Evolutionary conservation across 1,284 basidiomycete species (phyloP).

Genomic region (Boletus sp.): DNA sequence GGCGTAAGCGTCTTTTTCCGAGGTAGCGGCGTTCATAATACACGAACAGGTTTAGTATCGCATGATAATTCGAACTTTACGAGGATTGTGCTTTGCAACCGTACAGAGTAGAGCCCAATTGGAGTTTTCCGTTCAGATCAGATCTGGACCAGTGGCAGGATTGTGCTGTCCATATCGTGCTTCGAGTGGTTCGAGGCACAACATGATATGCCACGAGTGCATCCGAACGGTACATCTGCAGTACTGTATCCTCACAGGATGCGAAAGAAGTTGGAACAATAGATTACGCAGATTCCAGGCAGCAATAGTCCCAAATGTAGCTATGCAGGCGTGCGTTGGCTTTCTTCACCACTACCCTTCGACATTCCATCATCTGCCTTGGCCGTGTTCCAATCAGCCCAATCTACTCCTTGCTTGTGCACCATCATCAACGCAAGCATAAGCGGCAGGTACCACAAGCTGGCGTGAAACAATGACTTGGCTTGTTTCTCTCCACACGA

Average conservation of each 20-base stretch:
- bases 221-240: not conserved
- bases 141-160: not conserved
- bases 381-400: conserved; percentile 50
- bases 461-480: conserved; percentile 76
- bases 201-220: too few relatives aligned
- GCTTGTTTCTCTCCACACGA: conserved; percentile 79
- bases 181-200: too few relatives aligned
- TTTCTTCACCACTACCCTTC: not conserved
- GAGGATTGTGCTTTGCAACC: not conserved
- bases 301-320: not conserved
- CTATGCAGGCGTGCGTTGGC: not conserved
- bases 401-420: conserved; percentile 82
- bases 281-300: not conserved
- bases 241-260: too few relatives aligned
- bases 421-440: conserved; percentile 93
- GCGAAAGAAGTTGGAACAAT: not conserved
- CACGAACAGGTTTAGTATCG: too few relatives aligned
- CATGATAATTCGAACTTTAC: not conserved
- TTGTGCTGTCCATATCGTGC: not conserved
- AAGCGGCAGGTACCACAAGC: conserved; percentile 90
- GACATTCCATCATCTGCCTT: conserved; percentile 15
- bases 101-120: too few relatives aligned
- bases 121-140: not conserved
- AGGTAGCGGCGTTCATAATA: not conserved
- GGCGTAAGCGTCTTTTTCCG: too few relatives aligned